phyloP scores from a whole-genome alignment of 208 protist species.

The Trypanosoma grayi region DNA sequence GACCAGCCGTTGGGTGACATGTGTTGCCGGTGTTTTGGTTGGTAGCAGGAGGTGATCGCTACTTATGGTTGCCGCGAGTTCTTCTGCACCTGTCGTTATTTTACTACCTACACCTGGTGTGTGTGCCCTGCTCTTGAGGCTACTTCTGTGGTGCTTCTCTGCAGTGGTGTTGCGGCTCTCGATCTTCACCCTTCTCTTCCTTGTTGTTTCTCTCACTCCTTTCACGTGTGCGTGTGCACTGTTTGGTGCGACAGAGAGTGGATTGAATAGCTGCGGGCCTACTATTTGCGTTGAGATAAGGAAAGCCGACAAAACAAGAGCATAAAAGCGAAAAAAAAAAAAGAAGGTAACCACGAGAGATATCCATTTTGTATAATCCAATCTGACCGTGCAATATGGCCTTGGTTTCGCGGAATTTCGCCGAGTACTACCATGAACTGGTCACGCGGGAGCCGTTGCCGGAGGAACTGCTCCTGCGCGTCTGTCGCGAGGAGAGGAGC shows the following conservation, averaged over 20 bases:
- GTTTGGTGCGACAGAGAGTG: no score
- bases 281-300: background rate
- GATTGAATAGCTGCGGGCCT: no score
- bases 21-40: no score
- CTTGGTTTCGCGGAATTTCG: conserved; percentile 45
- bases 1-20: no score
- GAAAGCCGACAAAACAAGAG: background rate
- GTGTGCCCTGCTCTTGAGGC: no score
- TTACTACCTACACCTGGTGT: no score
- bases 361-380: background rate
- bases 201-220: conserved; percentile 3
- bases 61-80: no score
- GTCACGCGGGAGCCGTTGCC: conserved; percentile 32
- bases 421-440: conserved; percentile 64
- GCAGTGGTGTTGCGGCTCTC: no score
- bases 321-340: conserved; percentile 17
- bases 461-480: conserved; percentile 42
- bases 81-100: no score
- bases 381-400: conserved; percentile 30
- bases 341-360: background rate
- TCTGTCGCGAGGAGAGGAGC: conserved; percentile 60
- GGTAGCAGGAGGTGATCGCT: no score
- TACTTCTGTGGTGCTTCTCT: no score
- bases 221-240: background rate
- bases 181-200: no score